These are phyloP conservation scores for Yamadazyma kitorensis DNA, from an alignment of 805 yeast genomes.

Conservation along the genomic window DNA sequence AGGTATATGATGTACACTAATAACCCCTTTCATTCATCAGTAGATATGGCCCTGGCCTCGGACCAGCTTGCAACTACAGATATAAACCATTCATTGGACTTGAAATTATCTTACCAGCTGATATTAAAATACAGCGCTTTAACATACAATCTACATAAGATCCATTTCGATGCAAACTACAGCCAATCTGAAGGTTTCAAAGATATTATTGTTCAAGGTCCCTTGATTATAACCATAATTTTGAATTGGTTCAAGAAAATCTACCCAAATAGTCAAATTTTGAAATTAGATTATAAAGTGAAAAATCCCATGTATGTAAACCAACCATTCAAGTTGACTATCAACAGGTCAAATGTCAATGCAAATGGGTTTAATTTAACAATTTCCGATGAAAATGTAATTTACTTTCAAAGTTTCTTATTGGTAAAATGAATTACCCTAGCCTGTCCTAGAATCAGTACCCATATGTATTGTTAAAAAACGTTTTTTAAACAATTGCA, in stretches of 20 bases:
- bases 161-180: slow-evolving; percentile 68
- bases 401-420: slow-evolving; percentile 1
- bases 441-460: too few species aligned
- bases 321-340: not conserved
- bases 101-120: not conserved
- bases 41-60: not conserved
- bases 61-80: not conserved
- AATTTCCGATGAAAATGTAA: slow-evolving; percentile 1
- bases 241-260: slow-evolving; percentile 46
- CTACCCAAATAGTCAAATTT: not conserved
- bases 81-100: too few species aligned
- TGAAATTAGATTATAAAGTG: slow-evolving; percentile 6
- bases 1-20: slow-evolving; percentile 64
- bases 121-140: slow-evolving; percentile 63
- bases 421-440: not conserved
- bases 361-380: too few species aligned
- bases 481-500: too few species aligned
- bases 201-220: slow-evolving; percentile 73
- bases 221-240: slow-evolving; percentile 62
- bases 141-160: slow-evolving; percentile 79
- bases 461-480: too few species aligned
- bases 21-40: slow-evolving; percentile 20
- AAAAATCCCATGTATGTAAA: slow-evolving; percentile 1
- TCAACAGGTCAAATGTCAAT: too few species aligned
- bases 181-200: slow-evolving; percentile 62